Evolutionary conservation across 352 stramenopile genomes (phyloP), one percentile per base, ranked within the genome.

Genomic region (Phytophthora fragariae): DNA sequence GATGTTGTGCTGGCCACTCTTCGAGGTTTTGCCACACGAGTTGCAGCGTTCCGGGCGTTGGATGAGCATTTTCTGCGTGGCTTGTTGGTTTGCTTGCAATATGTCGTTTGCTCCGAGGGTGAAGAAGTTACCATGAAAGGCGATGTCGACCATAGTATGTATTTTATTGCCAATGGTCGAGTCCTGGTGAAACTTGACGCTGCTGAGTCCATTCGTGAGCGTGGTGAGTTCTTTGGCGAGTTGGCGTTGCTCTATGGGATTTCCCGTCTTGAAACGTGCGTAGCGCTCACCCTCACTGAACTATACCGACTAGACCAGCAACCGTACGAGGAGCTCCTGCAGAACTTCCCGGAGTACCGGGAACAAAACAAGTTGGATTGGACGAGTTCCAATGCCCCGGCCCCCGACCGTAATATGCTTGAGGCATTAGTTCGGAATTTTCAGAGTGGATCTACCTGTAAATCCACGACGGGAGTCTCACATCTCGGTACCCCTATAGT

Each of bases 101-200:
- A 88, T 50, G 82, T 92, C 2, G 70, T 92, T 9, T 92, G 82
- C 58, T 82, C 77, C 9, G 84, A 90, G 59, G 74, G 81, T 15
- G 86, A 94, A 60, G 81, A 92, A 56, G 75, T 94, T 21, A 74
- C 92, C 50, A 81, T 88, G 56, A 71, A 67, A 17, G 88, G 89
- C 2, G 89, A 95, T 64, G 85, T 94, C 14, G 87, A 94, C 53
- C 75, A 84, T 5, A 89, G 76, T 61, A 95, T 95, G 89, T 95
- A 95, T 62, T 93, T 95, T 33, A 93, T 95, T 54, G 77, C 82
- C 0, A 64, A 81, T 6, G 89, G 89, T 0, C 85, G 84, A 8
- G 57, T 95, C 6, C 65, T 93, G 29, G 76, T 94, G 21, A 91
- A 85, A 95, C 84, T 31, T 31, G 29, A 31, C 29, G 29, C 29